phyloP scores from a whole-genome alignment of 345 rosid genomes.

The Diplotaxis tenuifolia region DNA sequence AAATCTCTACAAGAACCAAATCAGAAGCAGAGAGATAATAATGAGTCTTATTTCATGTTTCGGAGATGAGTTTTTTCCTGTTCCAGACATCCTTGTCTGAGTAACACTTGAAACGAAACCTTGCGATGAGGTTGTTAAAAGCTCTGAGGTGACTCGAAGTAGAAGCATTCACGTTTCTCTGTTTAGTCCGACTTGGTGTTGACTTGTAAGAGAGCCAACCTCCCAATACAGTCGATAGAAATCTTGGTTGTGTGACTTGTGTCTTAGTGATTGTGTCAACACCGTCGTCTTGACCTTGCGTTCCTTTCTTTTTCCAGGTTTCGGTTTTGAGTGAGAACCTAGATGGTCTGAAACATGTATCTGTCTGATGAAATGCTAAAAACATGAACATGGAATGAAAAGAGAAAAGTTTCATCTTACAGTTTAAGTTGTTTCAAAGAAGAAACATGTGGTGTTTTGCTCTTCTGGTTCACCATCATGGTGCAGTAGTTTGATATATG shows the following conservation, averaged over 20 bases:
- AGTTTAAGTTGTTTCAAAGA: conserved; percentile 35
- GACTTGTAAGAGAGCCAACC: conserved; percentile 48
- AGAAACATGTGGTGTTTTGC: conserved; percentile 31
- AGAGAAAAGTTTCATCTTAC: conserved; percentile 41
- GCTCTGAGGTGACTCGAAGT: conserved; percentile 33
- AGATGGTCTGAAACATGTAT: conserved; percentile 8
- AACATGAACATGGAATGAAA: not conserved
- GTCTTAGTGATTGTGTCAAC: conserved; percentile 18
- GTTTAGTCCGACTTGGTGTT: conserved; percentile 27
- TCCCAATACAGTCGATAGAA: conserved; percentile 34
- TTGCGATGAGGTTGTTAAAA: conserved; percentile 45
- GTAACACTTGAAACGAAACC: conserved; percentile 38
- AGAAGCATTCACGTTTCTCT: conserved; percentile 17
- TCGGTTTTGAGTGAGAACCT: conserved; percentile 29
- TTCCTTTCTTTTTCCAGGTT: conserved; percentile 14
- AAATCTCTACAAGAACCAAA: conserved; percentile 25
- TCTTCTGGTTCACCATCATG: conserved; percentile 40
- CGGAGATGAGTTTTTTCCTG: conserved; percentile 33
- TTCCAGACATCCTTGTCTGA: conserved; percentile 24
- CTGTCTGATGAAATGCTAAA: not conserved
- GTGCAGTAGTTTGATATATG: conserved; percentile 50
- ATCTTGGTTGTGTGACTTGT: conserved; percentile 29
- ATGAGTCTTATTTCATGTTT: conserved; percentile 11
- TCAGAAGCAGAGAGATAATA: not conserved
- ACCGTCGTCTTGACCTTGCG: conserved; percentile 20